phyloP scores from a whole-genome alignment of 495 filamentous ascomycete species.

The Tuber indicum region DNA sequence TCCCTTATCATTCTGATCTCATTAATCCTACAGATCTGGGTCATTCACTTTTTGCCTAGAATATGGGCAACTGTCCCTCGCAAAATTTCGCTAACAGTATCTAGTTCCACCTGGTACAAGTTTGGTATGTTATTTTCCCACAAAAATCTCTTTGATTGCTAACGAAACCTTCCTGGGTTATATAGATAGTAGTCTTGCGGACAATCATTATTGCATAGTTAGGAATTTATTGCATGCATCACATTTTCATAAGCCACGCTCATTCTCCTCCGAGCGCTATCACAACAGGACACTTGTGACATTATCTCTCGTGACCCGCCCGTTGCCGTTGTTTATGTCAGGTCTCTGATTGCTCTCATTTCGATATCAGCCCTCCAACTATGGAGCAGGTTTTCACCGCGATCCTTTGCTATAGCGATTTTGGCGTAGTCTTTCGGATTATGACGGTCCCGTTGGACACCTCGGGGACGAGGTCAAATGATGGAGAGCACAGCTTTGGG shows the following conservation, averaged over 20 bases:
- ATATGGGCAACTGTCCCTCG: conserved; percentile 35
- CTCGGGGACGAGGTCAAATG: conserved; percentile 35
- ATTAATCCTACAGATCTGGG: conserved; percentile 30
- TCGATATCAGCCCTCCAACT: conserved; percentile 22
- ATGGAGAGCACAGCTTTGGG: conserved; percentile 27
- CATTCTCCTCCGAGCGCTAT: background rate
- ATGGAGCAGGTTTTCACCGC: conserved; percentile 23
- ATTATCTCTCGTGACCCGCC: background rate
- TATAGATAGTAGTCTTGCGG: conserved; percentile 39
- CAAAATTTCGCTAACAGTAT: conserved; percentile 42
- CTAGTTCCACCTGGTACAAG: conserved; percentile 36
- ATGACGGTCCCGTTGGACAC: conserved; percentile 27
- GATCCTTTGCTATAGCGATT: conserved; percentile 33
- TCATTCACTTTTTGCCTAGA: conserved; percentile 36
- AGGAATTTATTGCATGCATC: background rate
- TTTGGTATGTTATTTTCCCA: conserved; percentile 25
- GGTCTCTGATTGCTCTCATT: conserved; percentile 8
- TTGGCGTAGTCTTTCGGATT: conserved; percentile 14
- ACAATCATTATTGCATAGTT: conserved; percentile 21
- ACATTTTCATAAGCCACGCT: background rate
- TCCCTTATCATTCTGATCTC: conserved; percentile 38
- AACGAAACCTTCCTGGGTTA: background rate
- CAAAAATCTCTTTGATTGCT: conserved; percentile 8
- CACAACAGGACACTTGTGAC: conserved; percentile 4
- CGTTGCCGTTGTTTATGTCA: background rate